These are phyloP conservation scores for Geranium rotundifolium DNA, from an alignment of 345 rosid species.

Conservation along the genomic window DNA sequence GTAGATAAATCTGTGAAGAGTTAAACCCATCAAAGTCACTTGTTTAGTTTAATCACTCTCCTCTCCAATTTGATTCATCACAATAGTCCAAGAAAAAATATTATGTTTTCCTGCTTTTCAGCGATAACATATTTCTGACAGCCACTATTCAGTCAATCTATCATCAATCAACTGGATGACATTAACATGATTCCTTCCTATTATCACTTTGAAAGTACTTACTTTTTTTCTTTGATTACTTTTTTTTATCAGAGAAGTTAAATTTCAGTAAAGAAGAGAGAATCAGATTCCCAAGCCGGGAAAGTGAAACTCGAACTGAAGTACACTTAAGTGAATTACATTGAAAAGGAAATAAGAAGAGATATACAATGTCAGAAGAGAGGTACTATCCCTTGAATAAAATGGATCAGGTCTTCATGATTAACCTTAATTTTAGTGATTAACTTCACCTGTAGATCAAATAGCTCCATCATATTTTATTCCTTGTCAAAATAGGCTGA, in stretches of 20 bases:
- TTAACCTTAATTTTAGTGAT: neutral
- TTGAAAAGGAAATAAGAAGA: too few species aligned
- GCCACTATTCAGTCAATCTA: neutral
- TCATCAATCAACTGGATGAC: neutral
- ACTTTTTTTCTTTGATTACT: too few species aligned
- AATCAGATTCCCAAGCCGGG: too few species aligned
- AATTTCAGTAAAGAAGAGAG: too few species aligned
- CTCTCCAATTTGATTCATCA: neutral
- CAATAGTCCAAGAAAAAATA: neutral
- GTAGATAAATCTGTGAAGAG: neutral
- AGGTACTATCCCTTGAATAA: too few species aligned
- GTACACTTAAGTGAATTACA: too few species aligned
- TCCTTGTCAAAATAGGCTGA: neutral
- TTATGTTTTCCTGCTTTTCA: neutral
- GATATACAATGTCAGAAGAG: too few species aligned
- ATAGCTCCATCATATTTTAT: neutral
- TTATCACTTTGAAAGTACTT: neutral
- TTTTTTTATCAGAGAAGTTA: too few species aligned
- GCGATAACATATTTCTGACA: neutral
- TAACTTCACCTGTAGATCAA: neutral
- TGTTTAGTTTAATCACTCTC: neutral
- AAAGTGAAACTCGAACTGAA: too few species aligned
- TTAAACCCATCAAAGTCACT: neutral
- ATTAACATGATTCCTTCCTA: neutral
- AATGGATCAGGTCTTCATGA: too few species aligned